A percentile compares a stretch with the other conserved stretches of the same genome.
phyloP scores from a whole-genome alignment of 2,329 filamentous ascomycete species.

The Scopulariopsis brevicaulis region DNA sequence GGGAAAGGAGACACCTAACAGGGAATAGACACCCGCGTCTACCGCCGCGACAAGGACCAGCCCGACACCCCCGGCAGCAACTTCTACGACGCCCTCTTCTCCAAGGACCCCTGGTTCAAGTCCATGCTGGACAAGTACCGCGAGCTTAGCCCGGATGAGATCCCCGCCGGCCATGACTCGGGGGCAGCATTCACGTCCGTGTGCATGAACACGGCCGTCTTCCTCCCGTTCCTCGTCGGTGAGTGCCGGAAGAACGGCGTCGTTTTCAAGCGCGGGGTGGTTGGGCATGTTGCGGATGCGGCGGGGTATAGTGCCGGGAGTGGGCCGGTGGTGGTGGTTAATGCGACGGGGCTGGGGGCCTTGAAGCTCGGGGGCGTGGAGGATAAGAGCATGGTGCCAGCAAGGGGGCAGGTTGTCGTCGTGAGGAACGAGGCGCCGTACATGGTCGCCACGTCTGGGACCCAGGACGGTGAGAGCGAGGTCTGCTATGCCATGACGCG shows the following conservation, averaged over 20 bases:
- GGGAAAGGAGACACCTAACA: background rate
- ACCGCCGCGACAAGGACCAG: slow-evolving; percentile 52
- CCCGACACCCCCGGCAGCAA: slow-evolving; percentile 17
- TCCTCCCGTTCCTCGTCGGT: slow-evolving; percentile 74
- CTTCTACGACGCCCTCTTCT: slow-evolving; percentile 56
- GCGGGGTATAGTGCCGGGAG: slow-evolving; percentile 31
- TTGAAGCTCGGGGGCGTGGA: slow-evolving; percentile 69
- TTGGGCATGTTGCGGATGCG: slow-evolving; percentile 67
- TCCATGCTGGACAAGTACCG: slow-evolving; percentile 61
- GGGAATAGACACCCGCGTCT: slow-evolving; percentile 30
- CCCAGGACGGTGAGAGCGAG: slow-evolving; percentile 63
- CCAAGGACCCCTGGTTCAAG: slow-evolving; percentile 62
- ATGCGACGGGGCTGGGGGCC: slow-evolving; percentile 73
- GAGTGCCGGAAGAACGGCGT: slow-evolving; percentile 69
- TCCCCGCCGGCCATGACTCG: slow-evolving; percentile 56
- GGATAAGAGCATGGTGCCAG: slow-evolving; percentile 63
- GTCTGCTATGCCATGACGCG: slow-evolving; percentile 73
- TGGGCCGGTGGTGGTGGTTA: slow-evolving; percentile 61
- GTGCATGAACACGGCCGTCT: slow-evolving; percentile 84
- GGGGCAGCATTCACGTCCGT: slow-evolving; percentile 71
- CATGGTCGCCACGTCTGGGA: slow-evolving; percentile 62
- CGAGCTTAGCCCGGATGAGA: slow-evolving; percentile 41
- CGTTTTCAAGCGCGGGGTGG: slow-evolving; percentile 47
- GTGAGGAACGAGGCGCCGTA: slow-evolving; percentile 66
- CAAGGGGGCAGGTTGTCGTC: slow-evolving; percentile 72